These are phyloP conservation scores for Leccinum uliginosum DNA, from an alignment of 768 basidiomycete genomes.

Conservation along the genomic window DNA sequence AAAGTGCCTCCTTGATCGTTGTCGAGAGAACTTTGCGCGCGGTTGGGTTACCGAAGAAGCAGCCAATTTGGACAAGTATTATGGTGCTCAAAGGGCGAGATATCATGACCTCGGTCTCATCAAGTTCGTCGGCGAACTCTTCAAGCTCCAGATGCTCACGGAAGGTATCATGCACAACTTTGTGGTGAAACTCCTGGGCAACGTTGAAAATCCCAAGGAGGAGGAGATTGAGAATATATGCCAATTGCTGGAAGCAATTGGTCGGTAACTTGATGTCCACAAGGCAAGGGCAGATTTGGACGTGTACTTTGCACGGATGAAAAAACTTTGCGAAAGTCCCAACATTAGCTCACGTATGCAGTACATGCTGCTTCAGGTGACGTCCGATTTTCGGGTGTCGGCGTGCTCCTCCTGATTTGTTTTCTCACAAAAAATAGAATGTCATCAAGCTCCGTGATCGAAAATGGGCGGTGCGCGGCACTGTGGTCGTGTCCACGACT, in stretches of 20 bases:
- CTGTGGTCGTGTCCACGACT: conserved; percentile 75
- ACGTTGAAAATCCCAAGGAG: conserved; percentile 93
- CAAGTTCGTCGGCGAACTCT: conserved; percentile 97
- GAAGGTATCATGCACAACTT: conserved; percentile 99
- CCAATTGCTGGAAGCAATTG: conserved; percentile 88
- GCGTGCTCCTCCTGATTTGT: background rate
- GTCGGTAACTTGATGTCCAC: conserved; percentile 60
- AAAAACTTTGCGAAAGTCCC: conserved; percentile 66
- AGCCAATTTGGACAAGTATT: conserved; percentile 93
- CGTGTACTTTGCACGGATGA: conserved; percentile 90
- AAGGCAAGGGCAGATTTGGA: conserved; percentile 62
- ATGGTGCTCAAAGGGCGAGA: conserved; percentile 94
- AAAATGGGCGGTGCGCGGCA: conserved; percentile 73
- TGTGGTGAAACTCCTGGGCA: conserved; percentile 90
- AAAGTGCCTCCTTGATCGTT: conserved; percentile 94
- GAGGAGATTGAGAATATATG: conserved; percentile 97
- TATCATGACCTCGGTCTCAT: conserved; percentile 95
- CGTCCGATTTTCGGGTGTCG: conserved; percentile 20
- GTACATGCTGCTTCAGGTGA: conserved; percentile 95
- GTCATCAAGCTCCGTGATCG: conserved; percentile 83
- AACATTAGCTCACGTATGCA: conserved; percentile 84
- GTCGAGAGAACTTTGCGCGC: conserved; percentile 96
- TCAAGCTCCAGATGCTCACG: conserved; percentile 96
- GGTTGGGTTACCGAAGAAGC: conserved; percentile 91
- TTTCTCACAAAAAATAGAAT: conserved; percentile 58